Evolutionary conservation across 2,329 filamentous ascomycete species (phyloP).

Genomic region (Fonsecaea monophora): DNA sequence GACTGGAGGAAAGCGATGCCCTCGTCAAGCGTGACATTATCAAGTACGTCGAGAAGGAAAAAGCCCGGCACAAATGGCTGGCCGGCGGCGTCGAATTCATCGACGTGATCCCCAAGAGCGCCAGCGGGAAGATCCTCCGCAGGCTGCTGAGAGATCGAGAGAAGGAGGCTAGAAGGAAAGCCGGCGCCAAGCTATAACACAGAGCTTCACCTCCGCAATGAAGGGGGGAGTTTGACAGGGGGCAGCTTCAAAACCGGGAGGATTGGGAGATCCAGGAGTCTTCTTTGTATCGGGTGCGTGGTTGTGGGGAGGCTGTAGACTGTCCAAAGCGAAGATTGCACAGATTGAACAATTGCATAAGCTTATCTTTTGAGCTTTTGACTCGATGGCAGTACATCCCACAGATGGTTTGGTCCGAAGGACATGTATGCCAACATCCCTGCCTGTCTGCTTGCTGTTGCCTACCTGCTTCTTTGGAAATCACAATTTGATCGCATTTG

Average conservation of each 20-base stretch:
- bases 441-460: too few relatives aligned
- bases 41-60: conserved; percentile 66
- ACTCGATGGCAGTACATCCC: too few relatives aligned
- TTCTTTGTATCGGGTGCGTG: background rate
- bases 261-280: background rate
- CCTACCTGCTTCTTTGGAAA: too few relatives aligned
- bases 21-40: conserved; percentile 59
- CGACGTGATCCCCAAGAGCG: conserved; percentile 65
- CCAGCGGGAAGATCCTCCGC: conserved; percentile 68
- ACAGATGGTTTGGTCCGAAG: too few relatives aligned
- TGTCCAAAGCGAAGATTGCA: too few relatives aligned
- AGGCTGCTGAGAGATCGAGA: conserved; percentile 75
- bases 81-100: conserved; percentile 66
- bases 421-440: too few relatives aligned
- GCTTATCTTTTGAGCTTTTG: too few relatives aligned
- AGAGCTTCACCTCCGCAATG: background rate
- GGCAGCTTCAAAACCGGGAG: too few relatives aligned
- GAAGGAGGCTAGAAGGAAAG: conserved; percentile 68
- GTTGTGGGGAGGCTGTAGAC: too few relatives aligned
- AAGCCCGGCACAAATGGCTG: conserved; percentile 68
- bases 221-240: too few relatives aligned
- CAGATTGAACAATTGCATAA: too few relatives aligned
- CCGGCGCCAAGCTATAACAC: conserved; percentile 70
- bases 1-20: conserved; percentile 60
- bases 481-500: too few relatives aligned